These are phyloP conservation scores for Heterobasidion annosum DNA, from an alignment of 1,284 basidiomycete species.

Conservation along the genomic window DNA sequence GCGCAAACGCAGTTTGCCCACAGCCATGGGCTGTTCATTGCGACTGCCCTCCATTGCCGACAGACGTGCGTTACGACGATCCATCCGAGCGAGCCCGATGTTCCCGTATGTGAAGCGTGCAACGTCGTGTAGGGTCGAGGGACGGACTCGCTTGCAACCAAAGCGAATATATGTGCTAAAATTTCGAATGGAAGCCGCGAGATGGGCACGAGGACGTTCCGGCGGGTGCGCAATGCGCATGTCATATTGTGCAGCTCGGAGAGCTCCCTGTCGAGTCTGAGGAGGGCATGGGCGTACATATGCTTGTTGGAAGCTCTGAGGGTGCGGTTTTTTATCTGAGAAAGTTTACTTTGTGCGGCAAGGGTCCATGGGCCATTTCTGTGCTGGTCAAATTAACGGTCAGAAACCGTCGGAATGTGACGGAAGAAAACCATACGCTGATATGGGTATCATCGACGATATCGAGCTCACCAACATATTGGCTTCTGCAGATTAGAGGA, in stretches of 20 bases:
- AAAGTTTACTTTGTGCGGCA: neutral
- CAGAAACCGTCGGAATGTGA: no score
- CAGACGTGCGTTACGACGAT: slow-evolving; percentile 7
- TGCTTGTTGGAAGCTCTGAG: neutral
- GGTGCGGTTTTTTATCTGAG: neutral
- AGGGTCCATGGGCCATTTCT: no score
- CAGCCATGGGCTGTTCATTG: neutral
- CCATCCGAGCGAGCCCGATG: slow-evolving; percentile 2
- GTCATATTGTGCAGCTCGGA: neutral
- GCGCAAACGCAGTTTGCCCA: slow-evolving; percentile 3
- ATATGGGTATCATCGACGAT: no score
- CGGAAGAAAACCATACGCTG: no score
- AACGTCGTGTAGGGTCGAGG: neutral
- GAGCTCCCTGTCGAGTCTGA: slow-evolving; percentile 1
- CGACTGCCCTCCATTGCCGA: slow-evolving; percentile 1
- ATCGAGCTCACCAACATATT: no score
- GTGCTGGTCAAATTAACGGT: no score
- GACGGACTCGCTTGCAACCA: neutral
- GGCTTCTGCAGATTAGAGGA: no score
- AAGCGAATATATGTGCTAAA: slow-evolving; percentile 4
- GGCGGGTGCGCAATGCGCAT: neutral
- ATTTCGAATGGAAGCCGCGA: slow-evolving; percentile 5
- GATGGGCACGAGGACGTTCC: slow-evolving; percentile 4
- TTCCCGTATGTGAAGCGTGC: neutral
- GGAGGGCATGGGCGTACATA: neutral